Conservation (phyloP, 169 alveolate species). For the Cryptosporidium baileyi region DNA sequence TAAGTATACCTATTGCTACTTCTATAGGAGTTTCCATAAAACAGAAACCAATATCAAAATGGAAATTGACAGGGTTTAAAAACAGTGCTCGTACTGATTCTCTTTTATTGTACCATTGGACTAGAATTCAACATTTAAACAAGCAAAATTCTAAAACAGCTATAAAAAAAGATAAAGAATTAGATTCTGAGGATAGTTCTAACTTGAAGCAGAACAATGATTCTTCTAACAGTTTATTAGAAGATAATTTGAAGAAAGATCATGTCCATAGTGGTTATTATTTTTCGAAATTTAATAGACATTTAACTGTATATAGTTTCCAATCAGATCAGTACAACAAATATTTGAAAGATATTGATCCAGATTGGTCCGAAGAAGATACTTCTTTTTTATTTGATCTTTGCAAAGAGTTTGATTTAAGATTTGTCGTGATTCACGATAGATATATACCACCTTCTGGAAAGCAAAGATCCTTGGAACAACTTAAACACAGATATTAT, state of each 20-base stretch:
- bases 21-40: not conserved
- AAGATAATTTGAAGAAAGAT: not conserved
- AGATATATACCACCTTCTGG: conserved; percentile 76
- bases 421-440: conserved; percentile 82
- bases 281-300: conserved; percentile 46
- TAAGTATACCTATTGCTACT: conserved; percentile 56
- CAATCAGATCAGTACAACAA: conserved; percentile 60
- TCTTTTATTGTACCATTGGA: conserved; percentile 36
- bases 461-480: conserved; percentile 77
- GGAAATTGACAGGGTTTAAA: conserved; percentile 42
- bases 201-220: not conserved
- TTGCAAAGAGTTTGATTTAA: conserved; percentile 84
- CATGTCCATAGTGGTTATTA: not conserved
- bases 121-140: not conserved
- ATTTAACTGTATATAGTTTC: conserved; percentile 12
- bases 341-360: conserved; percentile 39
- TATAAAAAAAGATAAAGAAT: not conserved
- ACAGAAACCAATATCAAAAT: conserved; percentile 18
- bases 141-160: not conserved
- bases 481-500: conserved; percentile 83
- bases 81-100: conserved; percentile 49
- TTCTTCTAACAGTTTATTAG: not conserved
- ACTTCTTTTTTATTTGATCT: conserved; percentile 82
- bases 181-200: not conserved
- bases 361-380: conserved; percentile 84